Evolutionary conservation across 2,329 filamentous ascomycete species (phyloP), one percentile per base, ranked within the genome.

Genomic region (Zasmidium angulare): DNA sequence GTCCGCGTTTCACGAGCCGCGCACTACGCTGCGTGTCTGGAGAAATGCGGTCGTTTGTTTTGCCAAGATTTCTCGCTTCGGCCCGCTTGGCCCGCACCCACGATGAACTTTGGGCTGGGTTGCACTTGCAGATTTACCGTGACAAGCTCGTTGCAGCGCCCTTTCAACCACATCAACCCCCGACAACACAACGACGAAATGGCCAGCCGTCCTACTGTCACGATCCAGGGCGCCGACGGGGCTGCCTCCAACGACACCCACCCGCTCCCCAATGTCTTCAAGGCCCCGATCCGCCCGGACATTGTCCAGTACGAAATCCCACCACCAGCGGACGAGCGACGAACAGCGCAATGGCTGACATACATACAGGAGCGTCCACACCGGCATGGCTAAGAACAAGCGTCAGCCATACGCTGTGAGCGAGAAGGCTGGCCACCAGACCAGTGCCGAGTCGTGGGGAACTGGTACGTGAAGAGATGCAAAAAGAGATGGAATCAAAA

Each of bases 391-490:
- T 80, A 99, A 99, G 91, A 99, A 99, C 89, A 97, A 96, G 89
- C 90, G 95, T 81, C 95, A 99, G 84, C 93, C 95, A 74, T 99
- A 99, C 82, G 88, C 95, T 77, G 95, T 99, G 86, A 96, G 92
- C 89, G 93, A 98, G 90, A 99, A 99, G 90, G 95, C 95, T 78
- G 95, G 95, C 85, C 95, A 99, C 85, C 95, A 99, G 86, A 99
- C 95, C 79, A 96, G 91, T 82, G 95, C 95, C 79, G 95, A 99
- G 87, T 99, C 96, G 72, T 99, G 95, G 95, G 93, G 93, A 89
- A 98, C 93, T 84, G 93, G 91, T 96, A 71, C 61, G 67, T 75
- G 58, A 63, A 65, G 24, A 59, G 4, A 29, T 29, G 23, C n/a
- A 36, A 22, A 17, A 50, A 6, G 26, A 17, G 20, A 46, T 48